phyloP scores from a whole-genome alignment of 768 basidiomycete genomes.

The Boletus pseudo-olivaceus region DNA sequence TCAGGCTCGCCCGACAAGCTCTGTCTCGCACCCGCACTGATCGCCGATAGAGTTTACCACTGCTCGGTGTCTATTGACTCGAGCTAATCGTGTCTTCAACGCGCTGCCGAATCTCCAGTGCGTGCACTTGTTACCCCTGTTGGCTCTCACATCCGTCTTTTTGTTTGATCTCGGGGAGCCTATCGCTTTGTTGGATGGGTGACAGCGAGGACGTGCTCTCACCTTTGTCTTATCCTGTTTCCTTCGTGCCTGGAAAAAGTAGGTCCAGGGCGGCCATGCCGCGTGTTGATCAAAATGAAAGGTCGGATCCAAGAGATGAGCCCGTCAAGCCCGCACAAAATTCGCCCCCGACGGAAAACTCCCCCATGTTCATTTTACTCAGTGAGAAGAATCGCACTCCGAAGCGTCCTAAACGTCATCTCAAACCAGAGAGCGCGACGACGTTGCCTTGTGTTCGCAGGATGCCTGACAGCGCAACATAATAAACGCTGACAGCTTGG shows the following conservation, averaged over 20 bases:
- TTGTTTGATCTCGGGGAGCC: neutral
- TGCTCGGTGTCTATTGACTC: neutral
- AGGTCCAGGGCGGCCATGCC: neutral
- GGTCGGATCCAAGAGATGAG: neutral
- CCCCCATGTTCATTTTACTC: neutral
- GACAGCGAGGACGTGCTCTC: neutral
- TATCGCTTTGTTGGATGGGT: neutral
- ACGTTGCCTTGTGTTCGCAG: too few relatives aligned
- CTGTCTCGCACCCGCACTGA: neutral
- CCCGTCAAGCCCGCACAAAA: slow-evolving; percentile 3
- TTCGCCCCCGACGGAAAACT: slow-evolving; percentile 2
- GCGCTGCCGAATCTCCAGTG: neutral
- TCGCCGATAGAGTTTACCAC: neutral
- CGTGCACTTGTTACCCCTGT: neutral
- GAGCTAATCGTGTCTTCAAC: neutral
- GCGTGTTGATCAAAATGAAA: neutral
- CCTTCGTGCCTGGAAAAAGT: neutral
- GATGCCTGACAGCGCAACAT: neutral
- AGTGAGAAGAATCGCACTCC: neutral
- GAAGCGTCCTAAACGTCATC: neutral
- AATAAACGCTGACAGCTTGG: neutral
- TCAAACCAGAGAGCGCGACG: neutral
- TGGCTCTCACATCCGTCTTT: neutral
- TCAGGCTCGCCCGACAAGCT: neutral
- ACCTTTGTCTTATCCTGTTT: neutral